These are phyloP conservation scores for Pyrenophora graminea DNA, from an alignment of 2,329 filamentous ascomycete genomes.

Conservation along the genomic window DNA sequence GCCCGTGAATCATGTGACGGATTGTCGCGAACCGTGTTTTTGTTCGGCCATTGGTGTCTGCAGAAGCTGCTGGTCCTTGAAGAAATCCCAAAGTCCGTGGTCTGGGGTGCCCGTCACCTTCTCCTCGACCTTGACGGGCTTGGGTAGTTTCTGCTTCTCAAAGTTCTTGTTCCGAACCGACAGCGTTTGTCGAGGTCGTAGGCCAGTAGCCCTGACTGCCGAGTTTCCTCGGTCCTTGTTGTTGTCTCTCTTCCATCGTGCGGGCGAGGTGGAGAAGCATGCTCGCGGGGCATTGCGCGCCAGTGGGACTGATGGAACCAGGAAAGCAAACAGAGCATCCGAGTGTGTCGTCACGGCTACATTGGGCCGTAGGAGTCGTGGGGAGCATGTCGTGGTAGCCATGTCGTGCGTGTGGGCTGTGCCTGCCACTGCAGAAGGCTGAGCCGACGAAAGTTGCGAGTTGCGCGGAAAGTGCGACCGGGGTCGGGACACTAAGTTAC, in stretches of 20 bases:
- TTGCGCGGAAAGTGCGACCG: slow-evolving; percentile 20
- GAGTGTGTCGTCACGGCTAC: slow-evolving; percentile 18
- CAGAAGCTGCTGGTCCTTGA: slow-evolving; percentile 70
- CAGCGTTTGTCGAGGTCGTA: slow-evolving; percentile 67
- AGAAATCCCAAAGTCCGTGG: slow-evolving; percentile 94
- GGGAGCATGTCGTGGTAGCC: slow-evolving; percentile 31
- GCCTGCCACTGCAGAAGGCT: slow-evolving; percentile 12
- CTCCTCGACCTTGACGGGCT: slow-evolving; percentile 67
- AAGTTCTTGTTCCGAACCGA: slow-evolving; percentile 69
- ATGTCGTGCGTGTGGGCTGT: slow-evolving; percentile 28
- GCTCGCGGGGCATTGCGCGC: slow-evolving; percentile 51
- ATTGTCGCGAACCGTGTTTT: slow-evolving; percentile 62
- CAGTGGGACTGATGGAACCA: slow-evolving; percentile 32
- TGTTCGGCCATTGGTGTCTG: slow-evolving; percentile 71
- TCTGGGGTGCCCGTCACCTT: slow-evolving; percentile 67
- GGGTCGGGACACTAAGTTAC: slow-evolving; percentile 4
- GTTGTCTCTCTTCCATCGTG: slow-evolving; percentile 67
- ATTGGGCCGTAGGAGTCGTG: slow-evolving; percentile 33
- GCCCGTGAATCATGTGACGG: not conserved
- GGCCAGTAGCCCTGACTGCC: slow-evolving; percentile 74
- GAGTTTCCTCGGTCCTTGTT: slow-evolving; percentile 83
- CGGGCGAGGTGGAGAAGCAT: slow-evolving; percentile 56
- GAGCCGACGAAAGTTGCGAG: slow-evolving; percentile 25
- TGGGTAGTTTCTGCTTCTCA: slow-evolving; percentile 60
- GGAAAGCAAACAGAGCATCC: slow-evolving; percentile 33